Conservation (phyloP, 345 rosid species). For the Lepidium sativum region DNA sequence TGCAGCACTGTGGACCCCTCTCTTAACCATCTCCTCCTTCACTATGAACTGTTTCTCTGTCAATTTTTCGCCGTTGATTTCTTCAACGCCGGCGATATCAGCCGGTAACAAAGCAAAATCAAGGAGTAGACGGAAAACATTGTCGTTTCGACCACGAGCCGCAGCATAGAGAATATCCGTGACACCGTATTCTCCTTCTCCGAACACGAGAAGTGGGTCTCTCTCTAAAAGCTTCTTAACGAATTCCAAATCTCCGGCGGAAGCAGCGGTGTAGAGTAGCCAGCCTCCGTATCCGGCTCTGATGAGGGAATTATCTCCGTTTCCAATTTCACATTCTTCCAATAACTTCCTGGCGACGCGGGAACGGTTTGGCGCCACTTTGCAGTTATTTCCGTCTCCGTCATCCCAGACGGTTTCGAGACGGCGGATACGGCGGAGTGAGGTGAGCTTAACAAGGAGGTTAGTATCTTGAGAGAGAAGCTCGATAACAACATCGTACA, state of each 20-base stretch:
- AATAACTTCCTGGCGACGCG: slow-evolving; percentile 56
- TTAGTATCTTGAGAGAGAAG: slow-evolving; percentile 83
- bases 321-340: slow-evolving; percentile 50
- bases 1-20: slow-evolving; percentile 84
- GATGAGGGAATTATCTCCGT: slow-evolving; percentile 56
- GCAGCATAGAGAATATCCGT: slow-evolving; percentile 80
- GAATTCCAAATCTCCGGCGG: slow-evolving; percentile 76
- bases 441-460: slow-evolving; percentile 93
- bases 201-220: slow-evolving; percentile 84
- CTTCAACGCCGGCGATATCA: slow-evolving; percentile 31
- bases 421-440: slow-evolving; percentile 93
- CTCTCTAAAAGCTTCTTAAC: slow-evolving; percentile 55
- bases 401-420: slow-evolving; percentile 98
- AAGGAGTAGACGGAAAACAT: slow-evolving; percentile 52
- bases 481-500: slow-evolving; percentile 72
- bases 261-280: slow-evolving; percentile 90
- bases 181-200: slow-evolving; percentile 96
- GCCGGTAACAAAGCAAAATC: slow-evolving; percentile 37
- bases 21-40: slow-evolving; percentile 61
- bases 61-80: slow-evolving; percentile 17
- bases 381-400: slow-evolving; percentile 51
- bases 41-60: slow-evolving; percentile 36
- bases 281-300: slow-evolving; percentile 97
- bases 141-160: slow-evolving; percentile 60
- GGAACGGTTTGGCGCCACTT: slow-evolving; percentile 63